Evolutionary conservation across 164 flowering plant genomes (phyloP).

Genomic region (Cinnamomum chago): DNA sequence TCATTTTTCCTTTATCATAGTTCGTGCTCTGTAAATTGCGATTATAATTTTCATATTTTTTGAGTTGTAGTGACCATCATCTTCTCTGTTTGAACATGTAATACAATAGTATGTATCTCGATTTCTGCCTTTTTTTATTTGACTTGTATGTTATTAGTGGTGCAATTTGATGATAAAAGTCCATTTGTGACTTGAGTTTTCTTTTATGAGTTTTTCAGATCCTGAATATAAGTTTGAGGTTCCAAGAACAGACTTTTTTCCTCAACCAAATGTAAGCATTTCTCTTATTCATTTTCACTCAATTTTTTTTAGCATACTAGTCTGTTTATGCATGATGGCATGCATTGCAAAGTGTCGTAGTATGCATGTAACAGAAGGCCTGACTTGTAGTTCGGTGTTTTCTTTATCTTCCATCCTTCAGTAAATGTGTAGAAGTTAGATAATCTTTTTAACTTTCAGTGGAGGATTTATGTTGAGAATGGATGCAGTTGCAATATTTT

Average conservation of each 20-base stretch:
- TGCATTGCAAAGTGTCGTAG: not conserved
- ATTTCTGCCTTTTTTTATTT: not conserved
- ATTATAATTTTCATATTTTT: too few species aligned
- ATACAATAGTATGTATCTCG: not conserved
- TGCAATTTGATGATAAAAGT: not conserved
- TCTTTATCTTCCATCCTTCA: not conserved
- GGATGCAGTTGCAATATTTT: not conserved
- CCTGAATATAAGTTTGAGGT: slow-evolving; percentile 84
- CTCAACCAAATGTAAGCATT: slow-evolving; percentile 87
- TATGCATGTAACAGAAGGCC: not conserved
- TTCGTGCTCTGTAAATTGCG: too few species aligned
- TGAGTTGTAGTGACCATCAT: not conserved
- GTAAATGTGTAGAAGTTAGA: not conserved
- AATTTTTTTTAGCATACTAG: slow-evolving; percentile 63
- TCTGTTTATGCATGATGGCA: slow-evolving; percentile 30
- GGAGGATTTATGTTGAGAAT: not conserved
- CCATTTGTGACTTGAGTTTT: not conserved
- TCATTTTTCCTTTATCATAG: too few species aligned
- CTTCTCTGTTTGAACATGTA: not conserved
- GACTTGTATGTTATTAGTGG: not conserved
- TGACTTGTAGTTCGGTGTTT: not conserved
- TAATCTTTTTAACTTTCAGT: not conserved
- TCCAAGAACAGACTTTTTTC: slow-evolving; percentile 76
- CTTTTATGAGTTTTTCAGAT: slow-evolving; percentile 37
- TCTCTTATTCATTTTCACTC: slow-evolving; percentile 28